Evolutionary conservation across 1,139 yeast genomes (phyloP).

Genomic region (Pneumocystis wakefieldiae): DNA sequence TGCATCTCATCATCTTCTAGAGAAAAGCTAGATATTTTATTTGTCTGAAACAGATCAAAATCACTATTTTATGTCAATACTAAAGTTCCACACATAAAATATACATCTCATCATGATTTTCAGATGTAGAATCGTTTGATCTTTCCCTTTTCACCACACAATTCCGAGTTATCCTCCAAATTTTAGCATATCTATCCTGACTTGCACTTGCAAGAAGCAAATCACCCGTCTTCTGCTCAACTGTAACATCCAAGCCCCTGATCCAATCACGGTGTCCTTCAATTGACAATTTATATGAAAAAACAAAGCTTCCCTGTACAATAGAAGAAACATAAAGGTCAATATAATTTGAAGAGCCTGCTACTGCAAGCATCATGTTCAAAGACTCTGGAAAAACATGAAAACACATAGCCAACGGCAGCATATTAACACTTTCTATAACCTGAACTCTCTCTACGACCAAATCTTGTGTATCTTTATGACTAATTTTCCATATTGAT

Average conservation of each 20-base stretch:
- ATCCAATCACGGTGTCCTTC: slow-evolving; percentile 95
- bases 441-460: slow-evolving; percentile 12
- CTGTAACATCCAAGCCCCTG: slow-evolving; percentile 50
- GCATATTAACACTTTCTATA: slow-evolving; percentile 26
- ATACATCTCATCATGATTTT: slow-evolving; percentile 8
- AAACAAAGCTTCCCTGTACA: slow-evolving; percentile 8
- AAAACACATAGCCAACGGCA: slow-evolving; percentile 50
- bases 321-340: slow-evolving; percentile 39
- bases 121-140: neutral
- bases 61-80: slow-evolving; percentile 1
- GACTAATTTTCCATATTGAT: slow-evolving; percentile 32
- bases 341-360: slow-evolving; percentile 58
- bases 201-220: slow-evolving; percentile 70
- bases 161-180: slow-evolving; percentile 42
- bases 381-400: slow-evolving; percentile 26
- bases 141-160: slow-evolving; percentile 1
- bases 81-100: slow-evolving; percentile 6
- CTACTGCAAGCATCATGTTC: slow-evolving; percentile 41
- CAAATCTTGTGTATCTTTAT: neutral
- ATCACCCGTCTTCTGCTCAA: slow-evolving; percentile 24
- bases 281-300: slow-evolving; percentile 33
- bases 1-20: neutral
- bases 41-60: neutral
- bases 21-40: neutral
- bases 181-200: slow-evolving; percentile 74